Conservation (phyloP, 2,329 filamentous ascomycete genomes). For the Trichoderma sp. region DNA sequence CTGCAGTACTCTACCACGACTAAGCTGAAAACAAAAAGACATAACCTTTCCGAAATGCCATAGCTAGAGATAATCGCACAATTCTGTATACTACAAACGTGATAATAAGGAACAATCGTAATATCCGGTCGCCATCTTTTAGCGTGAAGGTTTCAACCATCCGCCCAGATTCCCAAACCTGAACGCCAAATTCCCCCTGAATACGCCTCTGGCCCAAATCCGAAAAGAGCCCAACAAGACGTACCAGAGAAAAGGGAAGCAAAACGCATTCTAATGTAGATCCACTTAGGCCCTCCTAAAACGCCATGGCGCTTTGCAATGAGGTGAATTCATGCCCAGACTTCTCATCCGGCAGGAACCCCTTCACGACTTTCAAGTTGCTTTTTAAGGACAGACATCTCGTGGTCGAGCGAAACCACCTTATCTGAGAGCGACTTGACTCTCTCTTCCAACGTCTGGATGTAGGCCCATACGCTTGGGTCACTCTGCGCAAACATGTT, state of each 20-base stretch:
- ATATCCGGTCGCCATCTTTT: conserved; percentile 35
- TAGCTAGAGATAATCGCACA: conserved; percentile 29
- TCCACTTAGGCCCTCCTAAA: neutral
- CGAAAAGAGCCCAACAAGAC: neutral
- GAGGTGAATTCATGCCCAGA: neutral
- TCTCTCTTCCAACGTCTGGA: conserved; percentile 67
- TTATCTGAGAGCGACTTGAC: conserved; percentile 41
- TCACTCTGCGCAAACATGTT: conserved; percentile 66
- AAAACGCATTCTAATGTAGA: conserved; percentile 16
- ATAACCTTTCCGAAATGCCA: conserved; percentile 20
- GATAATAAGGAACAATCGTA: conserved; percentile 23
- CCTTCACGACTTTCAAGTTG: conserved; percentile 37
- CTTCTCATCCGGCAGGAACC: conserved; percentile 22
- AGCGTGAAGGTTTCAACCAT: conserved; percentile 34
- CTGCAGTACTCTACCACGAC: neutral
- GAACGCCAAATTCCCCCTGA: conserved; percentile 30
- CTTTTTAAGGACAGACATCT: conserved; percentile 38
- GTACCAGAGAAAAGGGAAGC: neutral
- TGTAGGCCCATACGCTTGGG: conserved; percentile 69
- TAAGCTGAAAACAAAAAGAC: neutral
- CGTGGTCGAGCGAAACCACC: conserved; percentile 37
- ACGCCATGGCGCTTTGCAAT: neutral
- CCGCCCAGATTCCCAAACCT: conserved; percentile 32
- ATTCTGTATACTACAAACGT: conserved; percentile 32
- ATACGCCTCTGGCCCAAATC: conserved; percentile 4